phyloP scores from a whole-genome alignment of 441 rosid species.

The Jatropha podagrica region DNA sequence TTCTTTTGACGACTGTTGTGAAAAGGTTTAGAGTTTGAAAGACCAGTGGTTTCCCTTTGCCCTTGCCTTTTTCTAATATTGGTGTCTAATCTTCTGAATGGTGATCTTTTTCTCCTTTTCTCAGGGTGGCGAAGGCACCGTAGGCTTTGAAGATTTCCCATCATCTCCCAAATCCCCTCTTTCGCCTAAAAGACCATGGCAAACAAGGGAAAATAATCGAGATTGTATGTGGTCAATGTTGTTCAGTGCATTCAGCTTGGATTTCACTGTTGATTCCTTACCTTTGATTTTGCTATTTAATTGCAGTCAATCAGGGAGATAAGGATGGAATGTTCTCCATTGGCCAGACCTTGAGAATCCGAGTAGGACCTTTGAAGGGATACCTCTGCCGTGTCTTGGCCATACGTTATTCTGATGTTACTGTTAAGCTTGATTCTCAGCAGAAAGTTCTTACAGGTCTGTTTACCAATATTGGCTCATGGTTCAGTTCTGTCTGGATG shows the following conservation, averaged over 20 bases:
- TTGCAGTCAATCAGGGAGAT: conserved; percentile 72
- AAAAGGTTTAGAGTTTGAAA: conserved; percentile 49
- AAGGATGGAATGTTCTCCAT: conserved; percentile 65
- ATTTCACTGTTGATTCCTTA: conserved; percentile 3
- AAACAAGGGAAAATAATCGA: conserved; percentile 54
- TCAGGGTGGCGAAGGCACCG: conserved; percentile 60
- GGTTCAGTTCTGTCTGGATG: conserved; percentile 4
- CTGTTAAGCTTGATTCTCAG: conserved; percentile 89
- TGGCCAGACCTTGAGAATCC: conserved; percentile 91
- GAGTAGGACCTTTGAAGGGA: conserved; percentile 92
- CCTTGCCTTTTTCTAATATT: background rate
- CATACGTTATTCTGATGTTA: conserved; percentile 70
- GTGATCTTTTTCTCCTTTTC: conserved; percentile 17
- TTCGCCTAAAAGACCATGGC: conserved; percentile 67
- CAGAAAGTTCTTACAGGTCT: conserved; percentile 83
- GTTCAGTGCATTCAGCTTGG: conserved; percentile 6
- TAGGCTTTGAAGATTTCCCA: conserved; percentile 55
- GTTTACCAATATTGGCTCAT: conserved; percentile 19
- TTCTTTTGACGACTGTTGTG: conserved; percentile 38
- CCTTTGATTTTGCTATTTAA: conserved; percentile 31
- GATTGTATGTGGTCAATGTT: conserved; percentile 53
- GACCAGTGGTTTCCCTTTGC: background rate
- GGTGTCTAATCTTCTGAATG: conserved; percentile 13
- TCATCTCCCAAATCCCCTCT: conserved; percentile 85
- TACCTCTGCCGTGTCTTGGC: conserved; percentile 88